These are phyloP conservation scores for Proliferodiscus dingleyae DNA, from an alignment of 2,329 filamentous ascomycete genomes.

Conservation along the genomic window DNA sequence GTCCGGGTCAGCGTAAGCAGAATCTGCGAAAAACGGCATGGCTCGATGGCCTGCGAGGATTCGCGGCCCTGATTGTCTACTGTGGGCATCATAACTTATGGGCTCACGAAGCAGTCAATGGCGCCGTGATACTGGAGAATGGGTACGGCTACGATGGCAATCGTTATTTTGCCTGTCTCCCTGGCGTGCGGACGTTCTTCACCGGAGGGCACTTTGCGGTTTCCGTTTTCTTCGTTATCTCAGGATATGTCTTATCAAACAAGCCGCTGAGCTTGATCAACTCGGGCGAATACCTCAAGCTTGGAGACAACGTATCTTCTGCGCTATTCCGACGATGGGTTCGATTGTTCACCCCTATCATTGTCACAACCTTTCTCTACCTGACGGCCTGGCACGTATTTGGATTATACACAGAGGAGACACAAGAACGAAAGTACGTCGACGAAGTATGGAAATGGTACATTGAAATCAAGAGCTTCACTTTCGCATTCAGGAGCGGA, in stretches of 20 bases:
- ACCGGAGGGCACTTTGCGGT: slow-evolving; percentile 55
- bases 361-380: slow-evolving; percentile 38
- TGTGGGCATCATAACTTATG: slow-evolving; percentile 29
- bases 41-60: slow-evolving; percentile 42
- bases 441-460: slow-evolving; percentile 29
- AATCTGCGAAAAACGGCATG: slow-evolving; percentile 34
- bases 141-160: slow-evolving; percentile 9
- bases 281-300: slow-evolving; percentile 21
- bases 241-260: slow-evolving; percentile 42
- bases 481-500: slow-evolving; percentile 56
- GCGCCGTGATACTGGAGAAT: slow-evolving; percentile 7
- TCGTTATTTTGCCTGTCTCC: slow-evolving; percentile 41
- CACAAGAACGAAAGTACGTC: slow-evolving; percentile 17
- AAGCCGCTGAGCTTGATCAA: slow-evolving; percentile 40
- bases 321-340: slow-evolving; percentile 44
- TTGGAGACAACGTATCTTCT: slow-evolving; percentile 39
- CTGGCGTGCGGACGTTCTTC: slow-evolving; percentile 53
- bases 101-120: slow-evolving; percentile 3
- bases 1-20: not conserved
- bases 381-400: slow-evolving; percentile 27
- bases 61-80: slow-evolving; percentile 42
- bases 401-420: slow-evolving; percentile 22
- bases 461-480: slow-evolving; percentile 61
- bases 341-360: slow-evolving; percentile 41
- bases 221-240: slow-evolving; percentile 47